These are phyloP conservation scores for Opeltia flavorubescens DNA, from an alignment of 495 filamentous ascomycete genomes.

Conservation along the genomic window DNA sequence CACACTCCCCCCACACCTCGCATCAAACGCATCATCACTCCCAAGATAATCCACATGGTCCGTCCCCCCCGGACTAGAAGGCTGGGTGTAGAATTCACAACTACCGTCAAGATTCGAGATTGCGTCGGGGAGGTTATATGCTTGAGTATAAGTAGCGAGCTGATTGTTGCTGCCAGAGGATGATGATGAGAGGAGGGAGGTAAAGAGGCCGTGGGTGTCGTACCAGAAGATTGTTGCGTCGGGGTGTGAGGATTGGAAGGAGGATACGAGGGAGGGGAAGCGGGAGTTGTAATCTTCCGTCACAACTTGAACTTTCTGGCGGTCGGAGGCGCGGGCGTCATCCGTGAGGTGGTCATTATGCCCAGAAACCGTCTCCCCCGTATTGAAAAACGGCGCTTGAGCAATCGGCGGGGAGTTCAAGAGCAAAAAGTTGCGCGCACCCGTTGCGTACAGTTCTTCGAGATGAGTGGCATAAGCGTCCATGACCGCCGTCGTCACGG, in stretches of 20 bases:
- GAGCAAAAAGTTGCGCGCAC: conserved; percentile 59
- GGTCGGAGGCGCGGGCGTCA: not conserved
- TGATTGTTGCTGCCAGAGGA: not conserved
- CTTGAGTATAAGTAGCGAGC: not conserved
- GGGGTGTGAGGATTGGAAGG: not conserved
- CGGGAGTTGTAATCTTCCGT: not conserved
- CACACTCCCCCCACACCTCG: not conserved
- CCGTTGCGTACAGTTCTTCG: conserved; percentile 39
- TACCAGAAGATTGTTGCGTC: conserved; percentile 1
- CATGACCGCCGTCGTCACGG: not conserved
- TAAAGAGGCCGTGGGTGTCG: conserved; percentile 3
- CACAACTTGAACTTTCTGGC: not conserved
- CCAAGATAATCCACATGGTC: not conserved
- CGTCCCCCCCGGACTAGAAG: not conserved
- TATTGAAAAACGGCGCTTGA: conserved; percentile 16
- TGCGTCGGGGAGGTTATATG: not conserved
- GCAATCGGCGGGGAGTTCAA: conserved; percentile 57
- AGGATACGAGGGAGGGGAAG: not conserved
- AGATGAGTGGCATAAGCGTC: not conserved
- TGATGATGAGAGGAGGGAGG: not conserved
- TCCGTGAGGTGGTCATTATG: too few relatives aligned
- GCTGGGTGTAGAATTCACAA: not conserved
- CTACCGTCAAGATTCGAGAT: not conserved
- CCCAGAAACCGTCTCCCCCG: not conserved
- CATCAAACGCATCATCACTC: not conserved